A percentile compares a stretch with the other conserved stretches of the same genome.
Conservation (phyloP, 2,329 filamentous ascomycete species). For the Scorias spongiosa region DNA sequence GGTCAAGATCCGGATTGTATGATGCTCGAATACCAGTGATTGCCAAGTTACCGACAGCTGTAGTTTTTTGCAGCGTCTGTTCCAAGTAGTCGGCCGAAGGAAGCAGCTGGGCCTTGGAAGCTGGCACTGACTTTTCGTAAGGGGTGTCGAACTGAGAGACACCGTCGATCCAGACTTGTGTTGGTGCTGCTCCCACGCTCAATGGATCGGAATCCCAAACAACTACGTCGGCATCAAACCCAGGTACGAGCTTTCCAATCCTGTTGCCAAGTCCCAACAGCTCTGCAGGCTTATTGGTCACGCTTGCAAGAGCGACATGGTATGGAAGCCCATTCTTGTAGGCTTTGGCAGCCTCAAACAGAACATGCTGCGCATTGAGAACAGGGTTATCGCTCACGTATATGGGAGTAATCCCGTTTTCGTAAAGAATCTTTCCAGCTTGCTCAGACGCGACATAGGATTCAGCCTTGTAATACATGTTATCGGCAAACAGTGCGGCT, state of each 20-base stretch:
- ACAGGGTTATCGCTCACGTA: conserved; percentile 61
- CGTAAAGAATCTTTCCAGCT: conserved; percentile 50
- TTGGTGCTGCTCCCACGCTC: conserved; percentile 23
- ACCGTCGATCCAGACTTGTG: conserved; percentile 30
- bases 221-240: conserved; percentile 28
- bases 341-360: conserved; percentile 40
- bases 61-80: not conserved
- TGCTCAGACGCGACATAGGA: conserved; percentile 49
- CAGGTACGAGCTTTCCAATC: conserved; percentile 25
- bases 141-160: conserved; percentile 34
- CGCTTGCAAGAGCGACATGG: conserved; percentile 24
- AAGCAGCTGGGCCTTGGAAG: conserved; percentile 34
- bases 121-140: conserved; percentile 28
- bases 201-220: conserved; percentile 30
- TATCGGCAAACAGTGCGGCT: conserved; percentile 50
- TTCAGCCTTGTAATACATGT: conserved; percentile 59
- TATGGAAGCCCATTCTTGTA: conserved; percentile 27
- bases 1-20: conserved; percentile 28
- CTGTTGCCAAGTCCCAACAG: conserved; percentile 25
- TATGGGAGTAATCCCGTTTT: conserved; percentile 48
- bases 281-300: conserved; percentile 26
- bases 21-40: conserved; percentile 39
- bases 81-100: conserved; percentile 22
- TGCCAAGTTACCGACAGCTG: conserved; percentile 13
- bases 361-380: conserved; percentile 52